Evolutionary conservation across 495 filamentous ascomycete genomes (phyloP).

Genomic region (Penicillium robsamsonii): DNA sequence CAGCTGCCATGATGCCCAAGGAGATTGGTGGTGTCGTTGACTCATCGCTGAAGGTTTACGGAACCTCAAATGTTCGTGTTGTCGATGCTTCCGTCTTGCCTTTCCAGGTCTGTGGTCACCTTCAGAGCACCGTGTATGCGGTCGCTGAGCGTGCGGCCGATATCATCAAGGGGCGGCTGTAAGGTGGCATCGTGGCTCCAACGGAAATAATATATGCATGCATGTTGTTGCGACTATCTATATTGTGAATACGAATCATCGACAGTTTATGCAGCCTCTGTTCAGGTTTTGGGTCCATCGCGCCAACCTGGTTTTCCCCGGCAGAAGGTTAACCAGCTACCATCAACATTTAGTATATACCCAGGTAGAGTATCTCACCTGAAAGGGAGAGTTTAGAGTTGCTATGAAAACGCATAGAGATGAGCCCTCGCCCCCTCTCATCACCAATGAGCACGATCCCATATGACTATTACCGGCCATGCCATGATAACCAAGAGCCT

Average conservation of each 20-base stretch:
- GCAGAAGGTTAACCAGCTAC: no score
- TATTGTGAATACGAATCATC: neutral
- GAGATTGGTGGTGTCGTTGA: conserved; percentile 52
- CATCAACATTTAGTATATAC: no score
- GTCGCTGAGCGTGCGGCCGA: conserved; percentile 55
- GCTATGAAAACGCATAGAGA: no score
- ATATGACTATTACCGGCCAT: no score
- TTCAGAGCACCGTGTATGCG: conserved; percentile 53
- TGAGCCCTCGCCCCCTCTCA: no score
- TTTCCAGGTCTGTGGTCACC: conserved; percentile 50
- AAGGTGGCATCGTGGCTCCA: neutral
- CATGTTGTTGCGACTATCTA: neutral
- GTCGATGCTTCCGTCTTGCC: conserved; percentile 56
- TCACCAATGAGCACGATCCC: no score
- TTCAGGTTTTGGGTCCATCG: no score
- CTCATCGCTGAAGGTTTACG: conserved; percentile 42
- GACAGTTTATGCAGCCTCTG: neutral
- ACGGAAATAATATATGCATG: neutral
- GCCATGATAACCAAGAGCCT: no score
- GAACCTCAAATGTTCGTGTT: conserved; percentile 52
- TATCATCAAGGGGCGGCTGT: conserved; percentile 44
- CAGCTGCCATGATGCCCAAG: conserved; percentile 55
- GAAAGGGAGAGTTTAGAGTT: no score
- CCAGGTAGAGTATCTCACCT: no score
- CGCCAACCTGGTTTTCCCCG: no score